Percentiles rank a stretch among this genome's conserved stretches.
Evolutionary conservation across 2,329 filamentous ascomycete species (phyloP).

Genomic region (Botrytis galanthina): DNA sequence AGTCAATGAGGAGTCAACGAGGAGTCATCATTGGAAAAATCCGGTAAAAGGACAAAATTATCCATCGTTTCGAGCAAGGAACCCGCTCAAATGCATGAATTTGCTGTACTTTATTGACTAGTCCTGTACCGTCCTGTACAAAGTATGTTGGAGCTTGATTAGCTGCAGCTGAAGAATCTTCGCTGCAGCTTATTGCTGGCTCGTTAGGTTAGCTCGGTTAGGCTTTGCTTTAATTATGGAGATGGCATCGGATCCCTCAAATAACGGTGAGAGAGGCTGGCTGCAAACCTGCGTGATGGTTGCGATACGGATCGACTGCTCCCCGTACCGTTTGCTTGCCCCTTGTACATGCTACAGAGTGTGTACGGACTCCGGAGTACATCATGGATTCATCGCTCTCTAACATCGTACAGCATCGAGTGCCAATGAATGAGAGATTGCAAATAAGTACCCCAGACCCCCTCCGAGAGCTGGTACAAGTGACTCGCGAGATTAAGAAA

Average conservation of each 20-base stretch:
- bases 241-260: background rate
- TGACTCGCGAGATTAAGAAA: background rate
- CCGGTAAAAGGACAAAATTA: background rate
- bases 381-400: background rate
- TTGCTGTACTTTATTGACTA: conserved; percentile 6
- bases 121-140: background rate
- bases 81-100: conserved; percentile 2
- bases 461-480: background rate
- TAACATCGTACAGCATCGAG: background rate
- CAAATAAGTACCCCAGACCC: background rate
- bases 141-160: background rate
- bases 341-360: background rate
- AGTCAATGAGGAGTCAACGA: background rate
- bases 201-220: background rate
- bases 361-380: background rate
- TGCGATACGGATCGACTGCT: conserved; percentile 5
- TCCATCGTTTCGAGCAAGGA: background rate
- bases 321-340: conserved; percentile 2
- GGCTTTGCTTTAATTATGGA: background rate
- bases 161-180: background rate
- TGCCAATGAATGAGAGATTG: background rate
- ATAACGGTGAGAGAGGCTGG: conserved; percentile 9
- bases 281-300: background rate
- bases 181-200: conserved; percentile 8
- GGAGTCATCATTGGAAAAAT: background rate